Base-by-base conservation (phyloP, 202 grass and related monocot genomes). In the Cymbopogon flexuosus region DNA sequence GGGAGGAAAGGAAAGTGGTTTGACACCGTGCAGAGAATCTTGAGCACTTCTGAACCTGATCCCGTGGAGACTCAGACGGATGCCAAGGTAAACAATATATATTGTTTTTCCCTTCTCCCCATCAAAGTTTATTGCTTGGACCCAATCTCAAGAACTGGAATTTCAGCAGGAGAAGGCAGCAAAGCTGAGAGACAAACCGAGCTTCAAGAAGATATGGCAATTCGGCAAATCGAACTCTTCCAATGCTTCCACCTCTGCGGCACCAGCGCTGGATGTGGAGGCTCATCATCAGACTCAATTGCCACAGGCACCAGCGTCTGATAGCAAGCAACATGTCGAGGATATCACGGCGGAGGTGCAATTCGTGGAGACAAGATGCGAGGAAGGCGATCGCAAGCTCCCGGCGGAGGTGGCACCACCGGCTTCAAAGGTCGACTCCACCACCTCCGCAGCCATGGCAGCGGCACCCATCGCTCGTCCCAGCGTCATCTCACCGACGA, bases 1-100 rank as follows among this genome's bases (percentile, higher is more conserved):
- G 89, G 89, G 19, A 92, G 41, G n/a, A 94, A 94, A 79, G 77
- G 19, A 47, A 92, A 65, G 77, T 94, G 94, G 94, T 89, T 89
- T 29, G 77, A 83, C 23, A 68, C 85, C 64, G 75, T 97, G 60
- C 93, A 97, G 47, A 94, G 57, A 37, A 67, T 87, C 41, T 56
- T 97, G 62, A 89, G 19, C 59, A 29, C 71, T 18, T 88, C 81
- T 5, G 71, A 84, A 45, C 75, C 84, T 46, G 62, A 67, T 63
- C 74, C 35, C 0, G 71, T 40, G 23, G 88, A 85, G 23, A 76
- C 78, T 15, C 86, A 85, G n/a, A 69, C 75, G 29, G 80, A 90
- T 69, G 40, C 12, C 27, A 93, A 82, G 88, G 86, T 91, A 86
- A 86, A 78, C 68, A 70, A 2, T 8, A 2, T 16, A 2, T 19